Base-by-base conservation (phyloP, 441 rosid genomes). In the Brassica balearica region DNA sequence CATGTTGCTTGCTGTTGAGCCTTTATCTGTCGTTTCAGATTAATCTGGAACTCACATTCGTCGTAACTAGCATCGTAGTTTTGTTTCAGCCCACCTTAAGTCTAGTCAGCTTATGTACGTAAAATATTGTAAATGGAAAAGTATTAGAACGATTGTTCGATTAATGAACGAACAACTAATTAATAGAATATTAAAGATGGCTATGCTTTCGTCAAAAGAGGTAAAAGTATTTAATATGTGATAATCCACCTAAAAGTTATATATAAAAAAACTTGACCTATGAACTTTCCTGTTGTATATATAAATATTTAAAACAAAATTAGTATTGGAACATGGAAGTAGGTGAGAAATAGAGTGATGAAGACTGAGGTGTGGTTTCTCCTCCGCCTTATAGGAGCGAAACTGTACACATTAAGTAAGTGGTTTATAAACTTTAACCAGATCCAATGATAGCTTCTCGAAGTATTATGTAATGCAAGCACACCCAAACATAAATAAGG, bases 361-460 rank as follows among this genome's bases (percentile, higher is more conserved):
- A 80, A 65, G 82, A 55, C 82, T 70, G 58, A 80, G 82, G 68
- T 80, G 76, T 59, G 23, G 69, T 75, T 69, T 80, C 80, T 75
- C 6, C 72, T 75, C 65, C 80, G 48, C 19, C 59, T 56, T 4
- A 34, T 27, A 55, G 20, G 62, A 74, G 41, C 75, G 41, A 69
- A 55, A 67, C 15, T 67, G 69, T 72, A 72, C 22, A 32, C 68
- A 72, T 72, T 69, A 78, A 67, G 68, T 66, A 7, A 23, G 73
- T 78, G 51, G 73, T 60, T 72, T 69, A 60, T 29, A 41, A 51
- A 69, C 66, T 23, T 53, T 73, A 51, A 79, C 65, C 36, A 38
- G 25, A 14, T 74, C 79, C 46, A 80, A 65, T 65, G 46, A 80
- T 80, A 20, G 56, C 65, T 66, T 79, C 51, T 63, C 19, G 6